These are phyloP conservation scores for Trametes sanguinea DNA, from an alignment of 768 basidiomycete genomes.

Conservation along the genomic window DNA sequence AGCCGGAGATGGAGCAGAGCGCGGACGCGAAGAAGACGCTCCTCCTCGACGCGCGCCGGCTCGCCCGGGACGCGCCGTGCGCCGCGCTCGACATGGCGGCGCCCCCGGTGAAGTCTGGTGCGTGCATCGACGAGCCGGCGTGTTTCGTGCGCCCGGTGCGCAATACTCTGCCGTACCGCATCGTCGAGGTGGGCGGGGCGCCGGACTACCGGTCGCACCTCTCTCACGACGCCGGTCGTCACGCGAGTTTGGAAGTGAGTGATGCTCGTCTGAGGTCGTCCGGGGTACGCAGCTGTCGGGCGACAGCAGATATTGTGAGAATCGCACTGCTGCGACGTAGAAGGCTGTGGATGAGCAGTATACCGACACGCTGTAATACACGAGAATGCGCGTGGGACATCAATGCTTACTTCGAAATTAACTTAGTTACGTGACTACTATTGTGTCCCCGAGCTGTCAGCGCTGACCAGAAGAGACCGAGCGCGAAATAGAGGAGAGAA, in stretches of 20 bases:
- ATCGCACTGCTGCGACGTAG: too few relatives aligned
- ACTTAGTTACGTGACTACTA: too few relatives aligned
- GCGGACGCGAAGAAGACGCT: background rate
- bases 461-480: too few relatives aligned
- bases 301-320: too few relatives aligned
- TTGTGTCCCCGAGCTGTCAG: too few relatives aligned
- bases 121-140: background rate
- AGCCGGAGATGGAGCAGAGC: background rate
- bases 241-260: background rate
- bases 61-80: background rate
- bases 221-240: background rate
- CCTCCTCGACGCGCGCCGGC: slow-evolving; percentile 2
- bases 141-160: background rate
- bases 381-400: too few relatives aligned
- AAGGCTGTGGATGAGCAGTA: too few relatives aligned
- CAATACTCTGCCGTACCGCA: slow-evolving; percentile 4
- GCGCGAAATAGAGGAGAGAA: too few relatives aligned
- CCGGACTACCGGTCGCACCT: background rate
- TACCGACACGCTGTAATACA: too few relatives aligned
- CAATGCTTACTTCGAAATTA: too few relatives aligned
- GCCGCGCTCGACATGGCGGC: background rate
- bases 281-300: too few relatives aligned
- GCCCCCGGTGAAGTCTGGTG: background rate
- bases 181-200: background rate
- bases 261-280: too few relatives aligned